phyloP scores from a whole-genome alignment of 371 early-diverging fungal genomes.

The Mucor circinelloides region DNA sequence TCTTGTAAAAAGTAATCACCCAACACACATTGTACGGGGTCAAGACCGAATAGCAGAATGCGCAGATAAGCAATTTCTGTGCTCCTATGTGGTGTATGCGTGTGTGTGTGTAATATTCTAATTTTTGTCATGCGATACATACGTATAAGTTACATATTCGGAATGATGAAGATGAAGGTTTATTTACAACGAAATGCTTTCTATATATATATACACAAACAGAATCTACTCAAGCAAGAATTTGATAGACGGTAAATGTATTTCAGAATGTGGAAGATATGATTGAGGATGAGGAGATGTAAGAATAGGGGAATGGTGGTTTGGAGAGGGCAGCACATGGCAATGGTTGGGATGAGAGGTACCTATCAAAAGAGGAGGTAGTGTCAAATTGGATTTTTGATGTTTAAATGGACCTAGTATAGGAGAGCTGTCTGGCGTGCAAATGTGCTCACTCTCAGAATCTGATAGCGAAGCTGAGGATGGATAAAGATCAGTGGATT shows the following conservation, averaged over 20 bases:
- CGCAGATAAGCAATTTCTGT: neutral
- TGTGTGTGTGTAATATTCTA: neutral
- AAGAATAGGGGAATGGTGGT: neutral
- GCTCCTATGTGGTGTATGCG: neutral
- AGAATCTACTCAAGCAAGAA: constrained; percentile 10
- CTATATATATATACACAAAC: neutral
- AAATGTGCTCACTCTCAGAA: constrained; percentile 22
- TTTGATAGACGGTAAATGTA: constrained; percentile 16
- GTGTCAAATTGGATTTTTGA: constrained; percentile 5
- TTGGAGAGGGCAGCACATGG: neutral
- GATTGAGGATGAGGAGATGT: neutral
- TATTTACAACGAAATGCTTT: constrained; percentile 4
- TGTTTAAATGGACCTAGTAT: constrained; percentile 4
- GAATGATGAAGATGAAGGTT: neutral
- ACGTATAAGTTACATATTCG: neutral
- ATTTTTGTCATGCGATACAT: neutral
- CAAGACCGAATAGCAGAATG: neutral
- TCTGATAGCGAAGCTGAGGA: constrained; percentile 10
- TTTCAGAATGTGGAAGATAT: neutral
- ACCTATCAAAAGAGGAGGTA: constrained; percentile 18
- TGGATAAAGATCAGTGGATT: neutral
- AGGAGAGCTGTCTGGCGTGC: constrained; percentile 19
- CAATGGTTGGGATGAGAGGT: neutral
- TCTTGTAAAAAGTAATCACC: neutral
- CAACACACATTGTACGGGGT: neutral